These are phyloP conservation scores for Brassica carinata DNA, from an alignment of 345 rosid species.

Conservation along the genomic window DNA sequence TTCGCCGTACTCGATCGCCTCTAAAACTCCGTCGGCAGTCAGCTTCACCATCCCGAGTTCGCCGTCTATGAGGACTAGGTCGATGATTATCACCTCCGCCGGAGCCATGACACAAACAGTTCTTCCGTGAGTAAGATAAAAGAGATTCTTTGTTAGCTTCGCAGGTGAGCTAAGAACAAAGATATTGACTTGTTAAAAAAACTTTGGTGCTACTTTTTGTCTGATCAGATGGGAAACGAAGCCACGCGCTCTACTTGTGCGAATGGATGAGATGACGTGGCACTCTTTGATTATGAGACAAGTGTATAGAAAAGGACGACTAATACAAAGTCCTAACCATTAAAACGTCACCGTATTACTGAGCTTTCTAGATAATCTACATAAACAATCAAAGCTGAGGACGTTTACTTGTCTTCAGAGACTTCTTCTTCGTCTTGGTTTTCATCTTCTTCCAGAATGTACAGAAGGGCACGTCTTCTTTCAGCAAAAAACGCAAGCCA, in stretches of 20 bases:
- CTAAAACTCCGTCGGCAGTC: constrained; percentile 60
- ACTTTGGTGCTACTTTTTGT: neutral
- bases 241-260: constrained; percentile 17
- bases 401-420: constrained; percentile 42
- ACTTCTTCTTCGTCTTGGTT: constrained; percentile 50
- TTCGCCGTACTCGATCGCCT: constrained; percentile 38
- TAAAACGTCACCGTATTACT: constrained; percentile 6
- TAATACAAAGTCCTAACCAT: neutral
- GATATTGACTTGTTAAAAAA: neutral
- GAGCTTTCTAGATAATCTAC: neutral
- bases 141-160: constrained; percentile 19
- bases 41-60: constrained; percentile 42
- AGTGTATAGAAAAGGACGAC: neutral
- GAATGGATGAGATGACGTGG: constrained; percentile 32
- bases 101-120: neutral
- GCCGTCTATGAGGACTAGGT: constrained; percentile 52
- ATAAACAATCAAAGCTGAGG: neutral
- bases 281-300: neutral
- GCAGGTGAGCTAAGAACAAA: constrained; percentile 24
- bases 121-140: constrained; percentile 8
- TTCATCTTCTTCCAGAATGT: neutral
- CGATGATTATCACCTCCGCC: constrained; percentile 36
- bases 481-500: constrained; percentile 72
- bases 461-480: constrained; percentile 46
- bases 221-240: constrained; percentile 12